Percentiles rank a stretch among this genome's conserved stretches.
Conservation (phyloP, 495 filamentous ascomycete species). For the Aspergillus wentii region DNA sequence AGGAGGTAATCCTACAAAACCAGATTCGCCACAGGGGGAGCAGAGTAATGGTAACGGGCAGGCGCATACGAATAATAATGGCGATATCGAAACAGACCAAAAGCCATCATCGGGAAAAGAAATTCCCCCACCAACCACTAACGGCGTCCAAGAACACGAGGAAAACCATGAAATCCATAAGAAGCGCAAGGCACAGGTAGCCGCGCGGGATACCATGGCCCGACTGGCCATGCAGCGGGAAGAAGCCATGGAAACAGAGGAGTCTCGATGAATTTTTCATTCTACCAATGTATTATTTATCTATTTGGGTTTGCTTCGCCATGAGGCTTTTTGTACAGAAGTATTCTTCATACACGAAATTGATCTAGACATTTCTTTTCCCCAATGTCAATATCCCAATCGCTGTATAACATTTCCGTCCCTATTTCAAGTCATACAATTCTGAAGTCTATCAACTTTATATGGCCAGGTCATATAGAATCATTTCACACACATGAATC, state of each 20-base stretch:
- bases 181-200: constrained; percentile 33
- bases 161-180: constrained; percentile 12
- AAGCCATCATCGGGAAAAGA: constrained; percentile 8
- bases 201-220: constrained; percentile 32
- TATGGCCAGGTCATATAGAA: neutral
- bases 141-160: constrained; percentile 2
- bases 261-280: constrained; percentile 17
- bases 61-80: too few relatives aligned
- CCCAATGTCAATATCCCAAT: too few relatives aligned
- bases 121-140: constrained; percentile 5
- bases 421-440: too few relatives aligned
- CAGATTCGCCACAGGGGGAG: neutral
- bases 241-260: constrained; percentile 38
- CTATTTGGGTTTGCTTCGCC: neutral
- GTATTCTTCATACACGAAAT: too few relatives aligned
- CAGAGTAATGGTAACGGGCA: too few relatives aligned
- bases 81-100: too few relatives aligned
- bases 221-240: constrained; percentile 40
- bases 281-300: constrained; percentile 12
- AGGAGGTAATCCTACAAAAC: neutral
- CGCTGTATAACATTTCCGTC: too few relatives aligned
- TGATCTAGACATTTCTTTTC: too few relatives aligned
- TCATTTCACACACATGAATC: constrained; percentile 75
- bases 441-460: too few relatives aligned
- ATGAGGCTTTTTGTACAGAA: too few relatives aligned